Conservation (phyloP, 257 asterid species). For the Solanum microdontum region DNA sequence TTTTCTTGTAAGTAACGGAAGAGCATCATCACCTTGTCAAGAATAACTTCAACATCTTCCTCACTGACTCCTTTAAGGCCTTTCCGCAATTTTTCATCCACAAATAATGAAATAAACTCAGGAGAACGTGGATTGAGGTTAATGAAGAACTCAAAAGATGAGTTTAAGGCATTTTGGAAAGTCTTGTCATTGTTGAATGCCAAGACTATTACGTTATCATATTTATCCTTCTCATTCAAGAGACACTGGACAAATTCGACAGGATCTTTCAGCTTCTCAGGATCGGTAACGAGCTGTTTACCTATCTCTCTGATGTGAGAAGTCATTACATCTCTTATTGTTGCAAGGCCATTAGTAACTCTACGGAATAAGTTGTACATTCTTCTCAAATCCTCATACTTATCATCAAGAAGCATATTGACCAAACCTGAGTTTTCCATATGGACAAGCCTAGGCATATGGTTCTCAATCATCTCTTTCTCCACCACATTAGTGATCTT, state of each 20-base stretch:
- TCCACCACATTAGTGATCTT: constrained; percentile 68
- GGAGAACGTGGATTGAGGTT: constrained; percentile 88
- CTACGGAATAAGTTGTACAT: constrained; percentile 71
- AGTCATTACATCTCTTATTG: constrained; percentile 73
- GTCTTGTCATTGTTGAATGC: constrained; percentile 72
- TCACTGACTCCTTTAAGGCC: constrained; percentile 81
- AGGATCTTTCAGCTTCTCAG: constrained; percentile 81
- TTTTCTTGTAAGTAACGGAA: constrained; percentile 92
- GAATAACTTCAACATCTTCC: constrained; percentile 69
- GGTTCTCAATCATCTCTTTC: constrained; percentile 84
- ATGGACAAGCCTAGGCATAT: constrained; percentile 72
- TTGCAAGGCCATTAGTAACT: constrained; percentile 54
- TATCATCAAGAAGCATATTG: constrained; percentile 71
- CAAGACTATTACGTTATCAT: constrained; percentile 52
- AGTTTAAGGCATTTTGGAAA: constrained; percentile 81
- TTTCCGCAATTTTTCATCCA: constrained; percentile 77
- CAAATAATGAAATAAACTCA: constrained; percentile 71
- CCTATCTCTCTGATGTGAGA: constrained; percentile 78
- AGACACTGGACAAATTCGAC: constrained; percentile 75
- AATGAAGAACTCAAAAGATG: constrained; percentile 78
- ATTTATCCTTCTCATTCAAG: constrained; percentile 65
- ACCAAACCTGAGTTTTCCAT: constrained; percentile 91
- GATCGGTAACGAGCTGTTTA: constrained; percentile 81
- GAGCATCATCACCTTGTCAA: constrained; percentile 86
- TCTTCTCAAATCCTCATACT: constrained; percentile 70